Evolutionary conservation across 2,329 filamentous ascomycete genomes (phyloP), one percentile per base, ranked within the genome.

Genomic region (Alternaria metachromatica): DNA sequence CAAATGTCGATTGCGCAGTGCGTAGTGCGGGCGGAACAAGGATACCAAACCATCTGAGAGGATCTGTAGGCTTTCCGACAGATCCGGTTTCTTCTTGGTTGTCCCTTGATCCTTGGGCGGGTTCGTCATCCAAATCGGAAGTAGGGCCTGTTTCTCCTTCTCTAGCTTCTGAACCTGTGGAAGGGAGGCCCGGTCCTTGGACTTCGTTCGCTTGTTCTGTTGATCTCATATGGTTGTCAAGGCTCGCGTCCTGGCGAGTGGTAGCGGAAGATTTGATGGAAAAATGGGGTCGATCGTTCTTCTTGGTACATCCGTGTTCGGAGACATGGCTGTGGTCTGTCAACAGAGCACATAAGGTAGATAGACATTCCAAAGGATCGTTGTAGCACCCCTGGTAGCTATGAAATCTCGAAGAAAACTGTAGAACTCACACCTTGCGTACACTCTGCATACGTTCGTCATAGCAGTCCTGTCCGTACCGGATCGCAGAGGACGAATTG

Each of bases 381-480:
- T 25, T 10, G n/a, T 6, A 44, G 18, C 13, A 12, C 7, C 8
- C 7, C 12, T 13, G 6, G 5, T 21, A 20, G 18, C 7, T 13
- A 20, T 33, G 11, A 21, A n/a, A 12, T 15, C 23, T 9, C 13
- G 15, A 11, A 5, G 11, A 4, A 18, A 18, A 21, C 45, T 2
- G 50, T 23, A 45, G 15, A 48, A 75, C 73, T 86, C 60, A 78
- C 74, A 90, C 69, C 58, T 80, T 78, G 56, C 86, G 81, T 21
- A 78, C 80, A 4, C 90, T 90, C 75, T 88, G 88, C 88, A 93
- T 92, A 50, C 92, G 86, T 67, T 88, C 86, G 77, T 94, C 91
- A 75, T 92, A 95, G 73, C 87, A 86, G 71, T 92, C 89, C 66
- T 84, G 85, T 4, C 91, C 91, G 75, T 91, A 94, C 45, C 88